Base-by-base conservation (phyloP, 78 protist genomes). In the Dictyostelium firmibasis region DNA sequence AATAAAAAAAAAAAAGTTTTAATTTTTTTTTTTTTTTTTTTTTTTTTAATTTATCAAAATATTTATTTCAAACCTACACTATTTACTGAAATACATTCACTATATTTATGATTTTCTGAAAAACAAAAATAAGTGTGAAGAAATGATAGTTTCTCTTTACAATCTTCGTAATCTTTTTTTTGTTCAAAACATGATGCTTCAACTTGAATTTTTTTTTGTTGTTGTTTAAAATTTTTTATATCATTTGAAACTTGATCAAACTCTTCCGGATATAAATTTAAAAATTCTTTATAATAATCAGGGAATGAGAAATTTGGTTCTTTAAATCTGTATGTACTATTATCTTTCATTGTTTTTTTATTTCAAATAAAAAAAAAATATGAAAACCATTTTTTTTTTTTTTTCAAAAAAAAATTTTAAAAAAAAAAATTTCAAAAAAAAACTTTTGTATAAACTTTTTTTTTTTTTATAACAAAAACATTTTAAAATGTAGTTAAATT, bases 251-350 rank as follows among this genome's bases (percentile, higher is more conserved):
- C 25, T 16, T 31, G 25, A 33, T 74, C 47, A 74, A 74, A 74
- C 10, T 74, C 47, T 16, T 74, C 81, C 33, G 81, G 81, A 74
- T 74, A 74, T 74, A 35, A 31, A 74, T 74, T 74, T 33, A 74
- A 33, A 74, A 29, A 74, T 4, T 33, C 25, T 31, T 74, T 74
- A 74, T 74, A 74, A 33, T 35, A 74, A 74, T 74, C 81, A 6
- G 81, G 10, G 23, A 74, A 35, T 35, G 27, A 29, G 33, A 35
- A 74, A 33, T 74, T 18, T 74, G 81, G 81, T 33, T 74, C 81
- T 74, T 74, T 74, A 14, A 35, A 33, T 74, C 81, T 74, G 33
- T 64, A 64, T 64, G 3, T 64, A 64, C 6, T 3, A 2, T 64
- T 64, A n/a, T 64, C 74, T 64, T 9, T 25, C 74, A 64, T 64